Base-by-base conservation (phyloP, 148 eudicot species). In the Polygonum aviculare region DNA sequence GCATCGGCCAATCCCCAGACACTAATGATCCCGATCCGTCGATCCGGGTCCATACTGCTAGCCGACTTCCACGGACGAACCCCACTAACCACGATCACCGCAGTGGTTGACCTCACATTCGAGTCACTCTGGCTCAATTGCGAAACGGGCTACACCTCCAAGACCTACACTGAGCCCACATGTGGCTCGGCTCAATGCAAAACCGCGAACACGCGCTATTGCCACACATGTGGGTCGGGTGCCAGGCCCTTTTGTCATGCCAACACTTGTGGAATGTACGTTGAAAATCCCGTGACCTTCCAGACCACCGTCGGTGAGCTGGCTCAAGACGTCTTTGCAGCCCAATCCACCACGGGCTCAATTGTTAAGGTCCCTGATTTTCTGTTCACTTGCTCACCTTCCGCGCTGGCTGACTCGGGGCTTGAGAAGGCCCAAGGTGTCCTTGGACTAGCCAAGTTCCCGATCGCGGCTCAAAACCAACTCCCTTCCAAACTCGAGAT, bases 111-210 rank as follows among this genome's bases (percentile, higher is more conserved):
- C 39, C 76, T 91, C 18, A 87, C 83, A 4, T 81, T 86, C 62
- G 74, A 35, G 5, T 82, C 87, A 59, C 45, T 87, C 11, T 91
- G 91, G 90, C 84, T 77, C 15, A 84, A 82, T 47, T 91, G 96
- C 6, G 90, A 87, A 36, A 73, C 80, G 48, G 80, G 83, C 79
- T 87, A 86, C 78, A 33, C 69, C 3, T 91, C 93, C 9, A 79
- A 87, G 0, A 88, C 88, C 33, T 86, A 85, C 31, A 49, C 59
- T 2, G 73, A 84, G 33, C 91, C 93, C 33, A 52, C 48, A 2
- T 89, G 96, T 69, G 86, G 84, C 72, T 91, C 93, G 0, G 62
- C 84, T 22, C 86, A 83, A 39, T 91, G 93, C 76, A 62, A 83
- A 16, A 50, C 77, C 12, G 90, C 85, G 45, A 79, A 73, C 22